These are phyloP conservation scores for Rhytidiadelphus loreus DNA, from an alignment of 225 moss, liverwort and hornwort species.

Conservation along the genomic window DNA sequence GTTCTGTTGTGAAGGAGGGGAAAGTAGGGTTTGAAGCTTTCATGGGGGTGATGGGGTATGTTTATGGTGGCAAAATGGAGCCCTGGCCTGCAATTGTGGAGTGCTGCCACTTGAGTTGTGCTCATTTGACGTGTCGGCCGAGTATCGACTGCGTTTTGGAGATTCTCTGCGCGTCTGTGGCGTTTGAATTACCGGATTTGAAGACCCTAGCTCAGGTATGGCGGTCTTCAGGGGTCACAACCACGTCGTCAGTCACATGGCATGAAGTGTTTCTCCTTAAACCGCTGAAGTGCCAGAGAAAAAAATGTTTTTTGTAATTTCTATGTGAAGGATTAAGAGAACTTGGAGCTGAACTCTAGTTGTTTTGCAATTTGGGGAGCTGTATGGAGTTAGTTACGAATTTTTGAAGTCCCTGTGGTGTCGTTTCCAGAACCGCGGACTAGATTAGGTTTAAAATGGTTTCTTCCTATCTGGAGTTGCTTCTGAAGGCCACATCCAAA, in stretches of 20 bases:
- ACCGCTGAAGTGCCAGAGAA: too few species aligned
- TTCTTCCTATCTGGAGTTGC: not conserved
- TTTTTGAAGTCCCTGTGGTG: not conserved
- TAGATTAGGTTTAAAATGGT: not conserved
- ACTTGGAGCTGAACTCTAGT: too few species aligned
- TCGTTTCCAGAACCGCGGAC: not conserved
- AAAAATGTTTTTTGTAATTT: not conserved
- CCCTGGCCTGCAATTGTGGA: constrained; percentile 28
- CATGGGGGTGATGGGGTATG: constrained; percentile 49
- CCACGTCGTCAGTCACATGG: not conserved
- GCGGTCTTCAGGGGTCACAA: not conserved
- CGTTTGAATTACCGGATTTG: constrained; percentile 54
- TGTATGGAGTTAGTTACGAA: not conserved
- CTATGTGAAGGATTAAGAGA: not conserved
- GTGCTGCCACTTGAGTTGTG: constrained; percentile 52
- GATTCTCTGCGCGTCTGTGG: constrained; percentile 50
- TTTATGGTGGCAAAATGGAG: constrained; percentile 60
- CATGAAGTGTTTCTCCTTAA: too few species aligned
- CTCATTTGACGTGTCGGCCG: constrained; percentile 67
- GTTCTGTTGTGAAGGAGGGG: constrained; percentile 25
- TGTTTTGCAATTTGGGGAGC: not conserved
- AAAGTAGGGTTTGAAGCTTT: constrained; percentile 67
- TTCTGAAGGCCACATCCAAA: not conserved
- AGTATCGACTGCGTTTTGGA: constrained; percentile 63
- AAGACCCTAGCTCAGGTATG: constrained; percentile 51